Base-by-base conservation (phyloP, 2,329 filamentous ascomycete species). In the Akanthomyces lecanii region DNA sequence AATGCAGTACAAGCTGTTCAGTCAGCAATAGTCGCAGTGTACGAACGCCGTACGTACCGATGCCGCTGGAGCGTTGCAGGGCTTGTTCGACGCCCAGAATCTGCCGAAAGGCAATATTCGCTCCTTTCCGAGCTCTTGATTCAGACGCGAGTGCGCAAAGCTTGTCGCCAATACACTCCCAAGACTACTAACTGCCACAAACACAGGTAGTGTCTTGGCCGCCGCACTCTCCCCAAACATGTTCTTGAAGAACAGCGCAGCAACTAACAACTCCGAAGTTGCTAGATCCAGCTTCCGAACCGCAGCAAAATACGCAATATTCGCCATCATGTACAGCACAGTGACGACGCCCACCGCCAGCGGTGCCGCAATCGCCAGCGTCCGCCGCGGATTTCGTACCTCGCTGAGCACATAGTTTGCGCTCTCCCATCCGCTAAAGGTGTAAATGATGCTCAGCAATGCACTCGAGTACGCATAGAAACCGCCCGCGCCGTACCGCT, bases 11-110 rank as follows among this genome's bases (percentile, higher is more conserved):
- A 10, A 87, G 74, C 72, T 81, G 28, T 28, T 50, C 7, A 42
- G 16, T 50, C 30, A 61, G 54, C 45, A n/a, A 51, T 18, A 18
- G 11, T 28, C 40, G 10, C 5, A 28, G 25, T 16, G n/a, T 23
- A 14, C 6, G 12, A 28, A 33, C 5, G 11, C 16, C 45, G 1
- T 4, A 74, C 75, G 68, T 73, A 79, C 77, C 12, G 81, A 75
- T 7, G 85, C 77, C n/a, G 84, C 80, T 0, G 88, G 88, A 0
- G 88, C 82, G 62, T 87, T 85, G 65, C 86, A 88, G 0, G 88
- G 89, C 73, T 82, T 84, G 69, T 86, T 88, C 4, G 86, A 89
- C 0, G 88, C 88, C 85, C 85, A 90, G 71, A 91, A 83, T 2
- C 79, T 79, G 65, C 84, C 85, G 61, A 82, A 88, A 0, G 89